phyloP scores from a whole-genome alignment of 176 grass and related monocot species.

The Zoysia japonica region DNA sequence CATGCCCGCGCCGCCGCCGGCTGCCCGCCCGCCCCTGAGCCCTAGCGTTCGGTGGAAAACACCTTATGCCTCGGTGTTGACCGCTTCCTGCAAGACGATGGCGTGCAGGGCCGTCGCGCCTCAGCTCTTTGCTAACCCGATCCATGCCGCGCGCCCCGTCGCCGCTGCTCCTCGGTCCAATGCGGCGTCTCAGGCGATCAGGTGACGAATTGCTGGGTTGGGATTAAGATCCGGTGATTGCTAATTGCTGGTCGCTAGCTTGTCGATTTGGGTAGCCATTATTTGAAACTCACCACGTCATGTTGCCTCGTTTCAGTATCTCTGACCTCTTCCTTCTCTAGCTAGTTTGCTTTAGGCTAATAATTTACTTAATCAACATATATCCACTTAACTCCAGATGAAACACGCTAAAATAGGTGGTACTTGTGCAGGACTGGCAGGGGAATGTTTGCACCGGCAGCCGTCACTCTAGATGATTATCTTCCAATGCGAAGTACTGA shows the following conservation, averaged over 20 bases:
- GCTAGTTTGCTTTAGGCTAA: not conserved
- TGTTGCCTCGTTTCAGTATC: not conserved
- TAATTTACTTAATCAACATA: not conserved
- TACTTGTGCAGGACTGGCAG: slow-evolving; percentile 56
- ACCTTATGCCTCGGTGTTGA: not conserved
- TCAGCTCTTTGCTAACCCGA: not conserved
- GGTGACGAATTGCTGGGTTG: not conserved
- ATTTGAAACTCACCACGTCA: not conserved
- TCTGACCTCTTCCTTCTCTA: not conserved
- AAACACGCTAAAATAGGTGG: not conserved
- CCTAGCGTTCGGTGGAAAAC: not conserved
- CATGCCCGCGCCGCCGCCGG: not conserved
- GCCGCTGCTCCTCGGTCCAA: not conserved
- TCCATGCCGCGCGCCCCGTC: not conserved
- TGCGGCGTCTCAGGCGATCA: not conserved
- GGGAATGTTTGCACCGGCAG: slow-evolving; percentile 48
- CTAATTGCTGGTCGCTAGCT: not conserved
- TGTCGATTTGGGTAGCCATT: not conserved
- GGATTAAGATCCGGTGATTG: not conserved
- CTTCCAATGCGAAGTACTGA: slow-evolving; percentile 92
- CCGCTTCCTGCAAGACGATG: not conserved
- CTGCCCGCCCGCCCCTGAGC: not conserved
- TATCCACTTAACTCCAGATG: not conserved
- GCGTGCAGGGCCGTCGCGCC: not conserved
- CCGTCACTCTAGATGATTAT: slow-evolving; percentile 64